Evolutionary conservation across 75 land plant genomes (phyloP), one percentile per base, ranked within the genome.

Genomic region (Adiantum capillusveneris): DNA sequence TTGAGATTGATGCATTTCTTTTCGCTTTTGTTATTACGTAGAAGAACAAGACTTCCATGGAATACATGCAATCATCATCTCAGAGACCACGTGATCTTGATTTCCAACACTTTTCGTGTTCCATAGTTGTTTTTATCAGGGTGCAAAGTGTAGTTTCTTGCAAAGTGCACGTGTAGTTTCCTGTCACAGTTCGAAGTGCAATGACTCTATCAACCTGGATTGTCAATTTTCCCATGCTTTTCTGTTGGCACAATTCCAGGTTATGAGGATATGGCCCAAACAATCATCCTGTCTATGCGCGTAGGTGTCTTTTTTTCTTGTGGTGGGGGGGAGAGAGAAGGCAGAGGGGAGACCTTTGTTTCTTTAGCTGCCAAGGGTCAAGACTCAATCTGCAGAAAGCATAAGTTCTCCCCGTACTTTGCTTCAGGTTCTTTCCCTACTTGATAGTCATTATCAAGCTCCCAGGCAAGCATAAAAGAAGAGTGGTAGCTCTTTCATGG

Each of bases 121-220:
- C 70, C 70, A 63, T 68, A 69, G 1, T 69, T 69, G 16, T 68
- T 68, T 11, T 37, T 48, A 29, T 64, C 70, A 46, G 70, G 70
- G 19, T 49, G 5, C 18, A 68, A 30, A 17, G 28, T 64, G 39
- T 68, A 68, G n/a, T n/a, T n/a, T n/a, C n/a, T n/a, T n/a, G n/a
- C n/a, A n/a, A n/a, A n/a, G n/a, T n/a, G n/a, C n/a, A n/a, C n/a
- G n/a, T n/a, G n/a, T n/a, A n/a, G 12, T 46, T 50, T 28, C 70
- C 70, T 56, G 63, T 68, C 17, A 68, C 28, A 25, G 55, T 68
- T 27, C 70, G 69, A 19, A 64, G 21, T 34, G 46, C 42, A 24
- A 68, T 68, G 17, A 68, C 70, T 50, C 68, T 25, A 26, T 68
- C 70, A 13, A 68, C 51, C 21, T 64, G 69, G 28, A 68, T 68